These are phyloP conservation scores for Globisporangium nodosum DNA, from an alignment of 352 stramenopile genomes.

Conservation along the genomic window DNA sequence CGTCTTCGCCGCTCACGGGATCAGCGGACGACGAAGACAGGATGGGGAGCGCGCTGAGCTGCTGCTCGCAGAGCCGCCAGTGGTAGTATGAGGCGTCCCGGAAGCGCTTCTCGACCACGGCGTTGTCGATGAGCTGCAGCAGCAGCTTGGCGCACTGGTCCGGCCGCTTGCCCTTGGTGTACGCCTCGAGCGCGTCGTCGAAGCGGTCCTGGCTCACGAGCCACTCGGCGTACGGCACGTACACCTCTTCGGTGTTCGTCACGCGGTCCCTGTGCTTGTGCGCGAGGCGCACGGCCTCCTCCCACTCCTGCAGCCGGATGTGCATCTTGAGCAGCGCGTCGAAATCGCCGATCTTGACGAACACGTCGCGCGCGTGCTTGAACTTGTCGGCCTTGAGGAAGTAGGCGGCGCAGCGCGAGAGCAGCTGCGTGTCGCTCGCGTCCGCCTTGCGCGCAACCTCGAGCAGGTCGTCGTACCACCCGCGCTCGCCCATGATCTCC, in stretches of 20 bases:
- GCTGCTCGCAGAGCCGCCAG: constrained; percentile 87
- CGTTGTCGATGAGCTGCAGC: constrained; percentile 86
- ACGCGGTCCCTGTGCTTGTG: constrained; percentile 77
- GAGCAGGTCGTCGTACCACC: constrained; percentile 85
- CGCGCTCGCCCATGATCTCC: constrained; percentile 82
- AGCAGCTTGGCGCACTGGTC: constrained; percentile 86
- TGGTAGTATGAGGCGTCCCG: constrained; percentile 92
- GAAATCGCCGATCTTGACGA: constrained; percentile 76
- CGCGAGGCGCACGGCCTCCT: constrained; percentile 87
- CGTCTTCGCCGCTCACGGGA: constrained; percentile 17
- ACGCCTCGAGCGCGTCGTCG: constrained; percentile 91
- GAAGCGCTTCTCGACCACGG: constrained; percentile 83
- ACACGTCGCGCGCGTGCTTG: constrained; percentile 73
- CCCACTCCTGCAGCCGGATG: constrained; percentile 89
- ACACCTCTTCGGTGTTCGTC: constrained; percentile 85
- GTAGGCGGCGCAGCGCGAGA: constrained; percentile 53
- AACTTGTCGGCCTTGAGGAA: constrained; percentile 75
- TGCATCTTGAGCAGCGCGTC: constrained; percentile 88
- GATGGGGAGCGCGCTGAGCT: constrained; percentile 26
- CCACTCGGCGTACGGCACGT: constrained; percentile 92
- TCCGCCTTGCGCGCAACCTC: constrained; percentile 67
- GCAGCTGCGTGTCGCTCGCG: constrained; percentile 30
- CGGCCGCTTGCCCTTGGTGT: constrained; percentile 64
- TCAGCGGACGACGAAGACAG: constrained; percentile 19
- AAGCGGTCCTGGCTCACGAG: constrained; percentile 90